A percentile compares a stretch with the other conserved stretches of the same genome.
Conservation (phyloP, 1,284 basidiomycete genomes). For the Thelephora terrestris region DNA sequence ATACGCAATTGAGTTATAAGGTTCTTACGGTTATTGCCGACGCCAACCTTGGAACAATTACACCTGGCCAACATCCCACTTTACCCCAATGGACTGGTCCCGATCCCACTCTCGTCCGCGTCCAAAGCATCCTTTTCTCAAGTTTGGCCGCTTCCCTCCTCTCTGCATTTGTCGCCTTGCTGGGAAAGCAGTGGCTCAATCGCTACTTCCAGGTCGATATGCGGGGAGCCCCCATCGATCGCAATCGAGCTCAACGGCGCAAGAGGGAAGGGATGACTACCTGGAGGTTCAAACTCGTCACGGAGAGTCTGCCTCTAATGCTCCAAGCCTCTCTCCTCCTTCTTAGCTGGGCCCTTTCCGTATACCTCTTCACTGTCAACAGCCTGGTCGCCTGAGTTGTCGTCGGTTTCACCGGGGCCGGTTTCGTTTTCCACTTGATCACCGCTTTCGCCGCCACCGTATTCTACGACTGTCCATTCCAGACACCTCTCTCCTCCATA, state of each 20-base stretch:
- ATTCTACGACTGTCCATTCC: slow-evolving; percentile 3
- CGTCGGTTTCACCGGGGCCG: background rate
- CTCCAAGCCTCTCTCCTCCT: slow-evolving; percentile 2
- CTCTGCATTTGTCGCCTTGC: too few species aligned
- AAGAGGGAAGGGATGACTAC: background rate
- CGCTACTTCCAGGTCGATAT: too few species aligned
- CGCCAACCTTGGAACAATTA: too few species aligned
- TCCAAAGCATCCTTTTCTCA: too few species aligned
- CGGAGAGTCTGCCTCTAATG: background rate
- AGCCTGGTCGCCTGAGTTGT: background rate
- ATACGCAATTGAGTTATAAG: too few species aligned
- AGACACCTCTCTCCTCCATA: background rate
- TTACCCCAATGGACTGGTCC: too few species aligned
- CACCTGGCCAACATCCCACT: too few species aligned
- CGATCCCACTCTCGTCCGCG: too few species aligned
- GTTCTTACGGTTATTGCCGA: too few species aligned
- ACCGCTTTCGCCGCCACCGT: background rate
- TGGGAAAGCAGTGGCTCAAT: too few species aligned
- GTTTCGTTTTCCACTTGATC: background rate
- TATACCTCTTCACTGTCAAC: background rate
- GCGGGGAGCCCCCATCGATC: slow-evolving; percentile 1
- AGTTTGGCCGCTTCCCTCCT: too few species aligned
- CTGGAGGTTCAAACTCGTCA: slow-evolving; percentile 2
- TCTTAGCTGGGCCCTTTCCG: background rate
- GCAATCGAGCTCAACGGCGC: background rate